Evolutionary conservation across 768 basidiomycete genomes (phyloP).

Genomic region (Gymnopilus dilepis): DNA sequence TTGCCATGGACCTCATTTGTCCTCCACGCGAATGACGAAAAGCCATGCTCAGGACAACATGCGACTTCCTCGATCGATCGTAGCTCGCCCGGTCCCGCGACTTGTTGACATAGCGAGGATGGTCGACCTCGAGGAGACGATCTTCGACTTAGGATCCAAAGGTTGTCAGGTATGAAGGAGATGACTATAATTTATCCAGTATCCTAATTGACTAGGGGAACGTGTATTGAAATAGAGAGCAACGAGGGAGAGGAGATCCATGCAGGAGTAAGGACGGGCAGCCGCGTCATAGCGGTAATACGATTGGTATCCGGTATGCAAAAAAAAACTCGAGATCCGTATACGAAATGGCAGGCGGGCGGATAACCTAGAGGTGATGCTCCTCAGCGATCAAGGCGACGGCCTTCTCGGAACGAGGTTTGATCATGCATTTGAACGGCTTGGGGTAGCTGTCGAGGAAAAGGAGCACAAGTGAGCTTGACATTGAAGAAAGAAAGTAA

Average conservation of each 20-base stretch:
- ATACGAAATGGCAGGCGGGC: neutral
- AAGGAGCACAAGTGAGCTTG: neutral
- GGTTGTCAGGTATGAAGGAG: neutral
- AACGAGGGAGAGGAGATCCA: neutral
- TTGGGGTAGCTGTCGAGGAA: slow-evolving; percentile 32
- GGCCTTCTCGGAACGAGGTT: slow-evolving; percentile 34
- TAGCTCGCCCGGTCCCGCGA: too few species aligned
- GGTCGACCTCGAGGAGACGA: neutral
- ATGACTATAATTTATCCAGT: neutral
- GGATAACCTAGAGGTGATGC: neutral
- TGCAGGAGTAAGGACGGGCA: neutral
- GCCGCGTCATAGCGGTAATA: neutral
- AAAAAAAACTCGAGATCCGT: neutral
- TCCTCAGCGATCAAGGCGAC: slow-evolving; percentile 30
- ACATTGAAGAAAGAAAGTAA: neutral
- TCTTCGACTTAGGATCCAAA: too few species aligned
- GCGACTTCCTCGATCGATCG: too few species aligned
- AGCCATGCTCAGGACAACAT: too few species aligned
- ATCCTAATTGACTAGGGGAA: neutral
- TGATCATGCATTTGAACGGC: slow-evolving; percentile 34
- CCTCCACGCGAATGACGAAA: neutral
- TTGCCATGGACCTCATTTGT: too few species aligned
- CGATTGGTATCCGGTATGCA: neutral
- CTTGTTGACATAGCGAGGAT: neutral
- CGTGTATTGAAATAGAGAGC: neutral